These are phyloP conservation scores for Dryadomyces quercus-mongolicae DNA, from an alignment of 2,329 filamentous ascomycete species.

Conservation along the genomic window DNA sequence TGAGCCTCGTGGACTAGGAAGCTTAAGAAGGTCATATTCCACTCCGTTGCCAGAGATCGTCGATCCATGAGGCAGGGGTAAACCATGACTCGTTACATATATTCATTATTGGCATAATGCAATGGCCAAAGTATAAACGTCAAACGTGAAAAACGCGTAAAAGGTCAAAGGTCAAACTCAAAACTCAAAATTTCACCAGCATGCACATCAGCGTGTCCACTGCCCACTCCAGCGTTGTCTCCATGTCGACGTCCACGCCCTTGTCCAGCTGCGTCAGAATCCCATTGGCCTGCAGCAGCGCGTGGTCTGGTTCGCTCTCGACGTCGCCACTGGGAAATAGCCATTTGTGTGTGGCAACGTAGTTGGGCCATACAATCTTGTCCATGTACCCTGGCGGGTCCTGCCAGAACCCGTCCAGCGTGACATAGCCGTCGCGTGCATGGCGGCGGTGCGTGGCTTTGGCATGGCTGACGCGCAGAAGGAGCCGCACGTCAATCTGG, in stretches of 20 bases:
- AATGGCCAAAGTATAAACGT: too few relatives aligned
- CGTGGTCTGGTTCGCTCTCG: conserved; percentile 38
- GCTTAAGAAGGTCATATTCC: conserved; percentile 72
- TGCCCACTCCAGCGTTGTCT: conserved; percentile 53
- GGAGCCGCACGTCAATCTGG: conserved; percentile 63
- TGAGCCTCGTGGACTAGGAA: conserved; percentile 52
- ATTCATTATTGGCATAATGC: neutral
- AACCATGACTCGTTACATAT: conserved; percentile 72
- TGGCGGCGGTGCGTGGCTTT: conserved; percentile 54
- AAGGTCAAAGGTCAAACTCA: neutral
- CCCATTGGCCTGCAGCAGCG: conserved; percentile 24
- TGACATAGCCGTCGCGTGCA: conserved; percentile 64
- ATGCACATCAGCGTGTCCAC: conserved; percentile 46
- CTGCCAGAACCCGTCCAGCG: conserved; percentile 82
- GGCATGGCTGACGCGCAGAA: conserved; percentile 57
- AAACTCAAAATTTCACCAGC: too few relatives aligned
- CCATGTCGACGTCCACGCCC: conserved; percentile 44
- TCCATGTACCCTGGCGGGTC: conserved; percentile 94
- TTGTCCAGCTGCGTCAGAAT: conserved; percentile 37
- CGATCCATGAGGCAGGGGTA: conserved; percentile 77
- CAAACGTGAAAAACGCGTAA: too few relatives aligned
- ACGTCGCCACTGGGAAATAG: conserved; percentile 63
- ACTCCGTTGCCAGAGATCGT: conserved; percentile 83
- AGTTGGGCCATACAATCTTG: conserved; percentile 91
- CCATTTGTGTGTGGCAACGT: conserved; percentile 69